Conservation (phyloP, 495 filamentous ascomycete genomes). For the Daldinia concentrica region DNA sequence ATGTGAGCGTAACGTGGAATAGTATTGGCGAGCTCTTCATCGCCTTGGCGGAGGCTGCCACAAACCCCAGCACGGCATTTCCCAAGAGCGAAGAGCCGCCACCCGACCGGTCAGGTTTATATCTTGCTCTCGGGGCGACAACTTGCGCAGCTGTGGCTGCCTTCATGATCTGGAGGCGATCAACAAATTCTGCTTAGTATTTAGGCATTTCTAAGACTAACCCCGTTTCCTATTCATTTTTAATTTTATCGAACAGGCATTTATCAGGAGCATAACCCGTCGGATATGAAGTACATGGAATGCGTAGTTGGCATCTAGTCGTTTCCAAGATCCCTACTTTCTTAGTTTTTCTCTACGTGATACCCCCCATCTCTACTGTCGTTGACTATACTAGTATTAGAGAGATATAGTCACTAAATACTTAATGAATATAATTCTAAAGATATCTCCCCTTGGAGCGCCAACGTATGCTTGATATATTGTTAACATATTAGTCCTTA, state of each 20-base stretch:
- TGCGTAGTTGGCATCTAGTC: conserved; percentile 18
- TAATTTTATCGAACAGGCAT: conserved; percentile 27
- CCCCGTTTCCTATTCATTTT: conserved; percentile 19
- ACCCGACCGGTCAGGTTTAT: conserved; percentile 81
- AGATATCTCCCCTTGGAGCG: neutral
- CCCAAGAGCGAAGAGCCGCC: conserved; percentile 86
- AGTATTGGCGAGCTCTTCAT: conserved; percentile 94
- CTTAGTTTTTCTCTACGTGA: conserved; percentile 26
- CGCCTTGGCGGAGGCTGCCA: conserved; percentile 83
- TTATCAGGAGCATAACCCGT: conserved; percentile 16
- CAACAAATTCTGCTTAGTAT: conserved; percentile 51
- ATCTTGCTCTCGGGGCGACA: conserved; percentile 83
- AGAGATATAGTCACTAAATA: conserved; percentile 25
- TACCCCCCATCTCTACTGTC: conserved; percentile 42
- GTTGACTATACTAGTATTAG: conserved; percentile 24
- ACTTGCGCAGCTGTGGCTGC: conserved; percentile 83
- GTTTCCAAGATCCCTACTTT: conserved; percentile 13
- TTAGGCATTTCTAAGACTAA: conserved; percentile 6
- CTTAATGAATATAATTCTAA: conserved; percentile 30
- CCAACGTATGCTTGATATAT: neutral
- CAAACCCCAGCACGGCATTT: conserved; percentile 85
- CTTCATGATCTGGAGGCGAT: conserved; percentile 72
- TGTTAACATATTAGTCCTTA: neutral
- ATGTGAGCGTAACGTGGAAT: conserved; percentile 92
- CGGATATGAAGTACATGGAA: conserved; percentile 14